Conservation (phyloP, 148 eudicot species). For the Selenicereus undatus region DNA sequence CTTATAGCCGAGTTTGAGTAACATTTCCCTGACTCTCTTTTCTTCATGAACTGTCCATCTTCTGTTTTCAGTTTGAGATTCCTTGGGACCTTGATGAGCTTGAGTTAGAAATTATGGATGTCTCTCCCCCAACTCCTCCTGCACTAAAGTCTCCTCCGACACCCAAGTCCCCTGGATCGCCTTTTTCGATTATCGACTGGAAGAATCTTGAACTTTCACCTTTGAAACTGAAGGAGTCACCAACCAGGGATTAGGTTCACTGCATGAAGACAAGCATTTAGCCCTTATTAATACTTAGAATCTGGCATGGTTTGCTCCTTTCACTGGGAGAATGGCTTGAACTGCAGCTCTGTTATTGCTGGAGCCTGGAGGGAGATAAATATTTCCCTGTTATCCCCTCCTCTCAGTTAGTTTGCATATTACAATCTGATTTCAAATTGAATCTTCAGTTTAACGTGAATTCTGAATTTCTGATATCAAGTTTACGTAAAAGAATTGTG, state of each 20-base stretch:
- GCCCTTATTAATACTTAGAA: not conserved
- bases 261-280: not conserved
- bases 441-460: no score
- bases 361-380: not conserved
- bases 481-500: no score
- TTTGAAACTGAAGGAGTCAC: constrained; percentile 36
- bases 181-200: constrained; percentile 15
- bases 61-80: constrained; percentile 27
- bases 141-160: constrained; percentile 22
- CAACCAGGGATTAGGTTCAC: constrained; percentile 3
- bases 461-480: no score
- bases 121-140: not conserved
- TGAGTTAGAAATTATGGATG: constrained; percentile 23
- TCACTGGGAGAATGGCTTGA: not conserved
- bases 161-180: constrained; percentile 9
- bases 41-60: no score
- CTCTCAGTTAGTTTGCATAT: not conserved
- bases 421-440: not conserved
- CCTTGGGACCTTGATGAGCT: constrained; percentile 26
- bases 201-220: constrained; percentile 17
- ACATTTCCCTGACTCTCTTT: no score
- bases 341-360: not conserved
- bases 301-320: not conserved
- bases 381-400: not conserved
- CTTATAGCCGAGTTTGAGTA: no score